phyloP scores from a whole-genome alignment of 805 yeast species.

The Wickerhamiella azyma region DNA sequence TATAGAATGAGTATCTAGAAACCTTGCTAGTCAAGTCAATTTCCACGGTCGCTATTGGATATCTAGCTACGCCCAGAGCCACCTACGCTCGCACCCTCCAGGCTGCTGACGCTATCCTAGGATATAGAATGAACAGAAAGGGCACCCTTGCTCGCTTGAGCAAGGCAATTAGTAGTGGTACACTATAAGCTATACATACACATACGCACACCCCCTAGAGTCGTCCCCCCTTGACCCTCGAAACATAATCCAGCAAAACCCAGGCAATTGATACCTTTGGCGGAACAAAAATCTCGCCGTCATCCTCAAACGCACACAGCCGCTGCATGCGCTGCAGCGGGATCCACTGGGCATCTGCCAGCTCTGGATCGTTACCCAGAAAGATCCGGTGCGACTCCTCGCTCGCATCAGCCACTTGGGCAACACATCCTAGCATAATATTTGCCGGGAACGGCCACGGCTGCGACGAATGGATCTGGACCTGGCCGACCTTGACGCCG shows the following conservation, averaged over 20 bases:
- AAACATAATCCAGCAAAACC: constrained; percentile 18
- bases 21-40: too few relatives aligned
- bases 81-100: too few relatives aligned
- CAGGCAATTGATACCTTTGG: constrained; percentile 26
- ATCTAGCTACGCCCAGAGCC: too few relatives aligned
- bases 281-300: constrained; percentile 20
- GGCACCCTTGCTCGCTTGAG: too few relatives aligned
- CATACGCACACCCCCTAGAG: not conserved
- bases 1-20: too few relatives aligned
- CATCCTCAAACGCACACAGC: constrained; percentile 20
- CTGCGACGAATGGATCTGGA: constrained; percentile 58
- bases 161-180: too few relatives aligned
- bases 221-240: constrained; percentile 1
- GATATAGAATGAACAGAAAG: too few relatives aligned
- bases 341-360: constrained; percentile 80
- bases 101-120: too few relatives aligned
- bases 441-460: constrained; percentile 98
- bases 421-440: constrained; percentile 87
- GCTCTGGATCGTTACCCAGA: constrained; percentile 73
- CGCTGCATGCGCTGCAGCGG: constrained; percentile 38
- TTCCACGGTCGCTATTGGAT: too few relatives aligned
- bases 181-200: too few relatives aligned
- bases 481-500: constrained; percentile 51
- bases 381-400: constrained; percentile 31
- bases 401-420: constrained; percentile 51